These are phyloP conservation scores for Eimeria brunetti DNA, from an alignment of 169 alveolate genomes.

Conservation along the genomic window DNA sequence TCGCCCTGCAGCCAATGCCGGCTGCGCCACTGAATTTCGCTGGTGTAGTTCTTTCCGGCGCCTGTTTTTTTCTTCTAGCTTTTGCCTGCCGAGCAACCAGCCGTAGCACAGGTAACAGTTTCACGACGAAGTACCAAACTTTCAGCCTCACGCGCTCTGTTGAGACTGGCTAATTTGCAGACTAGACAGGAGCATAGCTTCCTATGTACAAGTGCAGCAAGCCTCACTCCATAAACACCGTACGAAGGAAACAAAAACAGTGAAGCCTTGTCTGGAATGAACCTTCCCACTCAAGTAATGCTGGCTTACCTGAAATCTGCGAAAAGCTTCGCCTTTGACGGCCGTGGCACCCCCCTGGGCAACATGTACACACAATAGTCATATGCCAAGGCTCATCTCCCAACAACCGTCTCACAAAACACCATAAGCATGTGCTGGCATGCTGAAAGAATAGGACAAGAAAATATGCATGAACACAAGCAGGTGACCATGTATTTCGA, in stretches of 20 bases:
- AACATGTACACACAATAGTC: not conserved
- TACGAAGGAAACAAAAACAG: no score
- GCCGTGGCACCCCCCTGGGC: slow-evolving; percentile 25
- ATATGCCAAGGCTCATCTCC: not conserved
- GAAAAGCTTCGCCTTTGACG: slow-evolving; percentile 16
- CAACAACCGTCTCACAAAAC: not conserved
- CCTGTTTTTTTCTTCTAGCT: not conserved
- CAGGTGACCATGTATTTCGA: not conserved
- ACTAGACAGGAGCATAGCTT: no score
- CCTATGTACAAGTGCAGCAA: not conserved
- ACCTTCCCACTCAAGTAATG: not conserved
- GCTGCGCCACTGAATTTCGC: not conserved
- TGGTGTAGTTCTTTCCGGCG: not conserved
- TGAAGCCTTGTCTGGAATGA: not conserved
- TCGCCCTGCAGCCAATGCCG: not conserved
- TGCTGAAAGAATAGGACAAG: not conserved
- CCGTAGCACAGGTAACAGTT: not conserved
- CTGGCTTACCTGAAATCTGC: slow-evolving; percentile 31
- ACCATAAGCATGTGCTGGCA: not conserved
- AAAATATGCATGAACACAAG: not conserved
- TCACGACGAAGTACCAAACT: not conserved
- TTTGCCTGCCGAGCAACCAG: not conserved
- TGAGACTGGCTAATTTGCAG: not conserved
- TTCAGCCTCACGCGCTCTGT: not conserved
- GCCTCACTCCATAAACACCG: not conserved